Base-by-base conservation (phyloP, 1,284 basidiomycete species). In the Spongispora temasekensis region DNA sequence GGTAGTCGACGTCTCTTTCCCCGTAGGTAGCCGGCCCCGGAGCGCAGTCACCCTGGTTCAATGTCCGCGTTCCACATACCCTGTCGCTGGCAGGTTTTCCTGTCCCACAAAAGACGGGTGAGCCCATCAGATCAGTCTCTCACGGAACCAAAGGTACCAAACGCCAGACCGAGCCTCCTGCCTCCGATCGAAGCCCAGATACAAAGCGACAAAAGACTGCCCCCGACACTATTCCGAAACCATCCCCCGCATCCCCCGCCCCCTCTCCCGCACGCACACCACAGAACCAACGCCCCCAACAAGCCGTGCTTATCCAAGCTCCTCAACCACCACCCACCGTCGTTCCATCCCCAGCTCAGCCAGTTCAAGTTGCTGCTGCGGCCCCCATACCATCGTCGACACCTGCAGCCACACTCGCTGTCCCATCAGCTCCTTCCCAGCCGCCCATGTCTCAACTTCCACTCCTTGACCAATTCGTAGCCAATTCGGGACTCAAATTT, bases 21-120 rank as follows among this genome's bases (percentile, higher is more conserved):
- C 56, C 19, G 53, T 61, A 83, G 83, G 71, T 77, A 56, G 76
- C 78, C 23, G 65, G 75, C 46, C 67, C 75, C 9, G 65, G 71
- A 25, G 59, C 69, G 17, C 79, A 82, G 40, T 67, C 70, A 1
- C 82, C 86, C 4, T 90, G 87, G 85, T 90, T 89, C 66, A 62
- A 72, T 32, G 79, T 84, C 8, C 77, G 76, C 19, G 59, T 78
- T 3, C 71, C 76, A 0, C 83, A 89, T 67, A 64, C 70, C 7
- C 61, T 88, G 10, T 73, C 80, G 21, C 71, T 90, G 1, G 75
- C 79, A 25, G 80, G 85, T 10, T 83, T 84, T 61, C 75, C 82
- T 10, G 52, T 71, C 2, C 69, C 76, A 61, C 77, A 74, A 61
- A 86, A 83, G 75, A 71, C 78, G 72, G 67, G 63, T 65, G 35